Percentiles rank a stretch among this genome's conserved stretches.
phyloP scores from a whole-genome alignment of 768 basidiomycete genomes.

The Boletus reticuloceps region DNA sequence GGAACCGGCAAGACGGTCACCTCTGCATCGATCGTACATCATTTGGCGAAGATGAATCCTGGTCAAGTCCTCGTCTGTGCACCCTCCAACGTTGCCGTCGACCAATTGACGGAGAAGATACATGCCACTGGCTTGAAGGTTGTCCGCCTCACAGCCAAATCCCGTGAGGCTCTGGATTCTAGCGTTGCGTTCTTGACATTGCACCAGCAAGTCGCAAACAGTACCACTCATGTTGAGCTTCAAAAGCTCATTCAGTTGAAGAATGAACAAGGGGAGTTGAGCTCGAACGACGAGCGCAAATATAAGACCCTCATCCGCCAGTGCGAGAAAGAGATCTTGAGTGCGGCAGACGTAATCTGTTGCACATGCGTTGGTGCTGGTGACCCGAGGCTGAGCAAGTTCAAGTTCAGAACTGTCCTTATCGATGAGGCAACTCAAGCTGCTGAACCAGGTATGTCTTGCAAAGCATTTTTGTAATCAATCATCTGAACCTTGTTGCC shows the following conservation, averaged over 20 bases:
- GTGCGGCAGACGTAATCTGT: conserved; percentile 96
- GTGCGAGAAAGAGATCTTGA: conserved; percentile 96
- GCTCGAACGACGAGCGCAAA: conserved; percentile 95
- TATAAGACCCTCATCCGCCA: conserved; percentile 94
- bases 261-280: conserved; percentile 96
- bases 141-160: conserved; percentile 96
- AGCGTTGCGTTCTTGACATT: conserved; percentile 91
- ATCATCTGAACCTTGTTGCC: conserved; percentile 11
- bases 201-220: conserved; percentile 97
- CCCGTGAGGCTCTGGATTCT: conserved; percentile 97
- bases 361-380: conserved; percentile 98
- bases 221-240: conserved; percentile 91
- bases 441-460: conserved; percentile 80
- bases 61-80: conserved; percentile 99
- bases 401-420: conserved; percentile 97
- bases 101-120: conserved; percentile 98
- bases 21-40: conserved; percentile 97
- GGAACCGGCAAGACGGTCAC: conserved; percentile 99
- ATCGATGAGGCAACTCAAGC: conserved; percentile 99
- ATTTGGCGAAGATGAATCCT: conserved; percentile 99
- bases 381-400: conserved; percentile 91
- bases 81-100: conserved; percentile 98
- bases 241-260: conserved; percentile 98
- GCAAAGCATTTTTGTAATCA: not conserved
- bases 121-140: conserved; percentile 99